These are phyloP conservation scores for Poronia punctata DNA, from an alignment of 495 filamentous ascomycete species.

Conservation along the genomic window DNA sequence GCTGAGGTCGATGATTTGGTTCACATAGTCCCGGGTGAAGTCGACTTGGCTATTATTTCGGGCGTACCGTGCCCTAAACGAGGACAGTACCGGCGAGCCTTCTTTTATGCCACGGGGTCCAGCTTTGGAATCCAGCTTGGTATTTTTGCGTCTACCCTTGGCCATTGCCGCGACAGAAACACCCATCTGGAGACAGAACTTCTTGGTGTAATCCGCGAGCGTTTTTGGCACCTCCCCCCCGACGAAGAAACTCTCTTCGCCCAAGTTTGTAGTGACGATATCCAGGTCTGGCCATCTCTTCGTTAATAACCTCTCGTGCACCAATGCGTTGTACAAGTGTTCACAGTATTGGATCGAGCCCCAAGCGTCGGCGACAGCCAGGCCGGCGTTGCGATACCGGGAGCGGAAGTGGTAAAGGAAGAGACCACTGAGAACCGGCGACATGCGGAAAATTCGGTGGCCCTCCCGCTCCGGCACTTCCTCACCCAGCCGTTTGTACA, in stretches of 20 bases:
- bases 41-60: slow-evolving; percentile 14
- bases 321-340: slow-evolving; percentile 34
- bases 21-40: slow-evolving; percentile 22
- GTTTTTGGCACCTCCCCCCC: slow-evolving; percentile 20
- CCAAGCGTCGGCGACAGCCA: slow-evolving; percentile 28
- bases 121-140: slow-evolving; percentile 10
- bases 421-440: slow-evolving; percentile 27
- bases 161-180: slow-evolving; percentile 22
- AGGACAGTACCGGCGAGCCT: slow-evolving; percentile 20
- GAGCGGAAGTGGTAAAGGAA: slow-evolving; percentile 23
- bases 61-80: slow-evolving; percentile 26
- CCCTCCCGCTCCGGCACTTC: slow-evolving; percentile 2
- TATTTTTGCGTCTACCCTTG: slow-evolving; percentile 12
- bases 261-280: slow-evolving; percentile 15
- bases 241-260: slow-evolving; percentile 23
- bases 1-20: slow-evolving; percentile 21
- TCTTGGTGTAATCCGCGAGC: slow-evolving; percentile 24
- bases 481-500: not conserved
- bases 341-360: slow-evolving; percentile 26
- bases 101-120: slow-evolving; percentile 21
- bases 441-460: slow-evolving; percentile 25
- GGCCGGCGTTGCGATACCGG: slow-evolving; percentile 16
- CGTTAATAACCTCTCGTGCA: slow-evolving; percentile 19
- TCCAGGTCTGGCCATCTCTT: slow-evolving; percentile 33
- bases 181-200: slow-evolving; percentile 32